Base-by-base conservation (phyloP, 306 rosid species). In the Medicago lupulina region DNA sequence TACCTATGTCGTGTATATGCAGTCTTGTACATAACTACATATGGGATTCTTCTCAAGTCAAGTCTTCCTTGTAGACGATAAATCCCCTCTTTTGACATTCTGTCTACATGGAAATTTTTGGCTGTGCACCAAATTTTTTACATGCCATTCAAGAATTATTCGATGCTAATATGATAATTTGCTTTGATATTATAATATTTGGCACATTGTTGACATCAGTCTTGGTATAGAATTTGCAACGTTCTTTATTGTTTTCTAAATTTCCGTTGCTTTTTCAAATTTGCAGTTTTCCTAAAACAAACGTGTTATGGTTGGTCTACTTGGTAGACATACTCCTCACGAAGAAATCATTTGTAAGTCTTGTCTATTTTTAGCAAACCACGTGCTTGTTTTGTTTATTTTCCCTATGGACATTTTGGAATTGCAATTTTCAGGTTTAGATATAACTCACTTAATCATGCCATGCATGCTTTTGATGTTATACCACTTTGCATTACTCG, bases 281-380 rank as follows among this genome's bases (percentile, higher is more conserved):
- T 84, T 83, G 81, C 97, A 92, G 98, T 81, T 92, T 82, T 79
- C 93, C 97, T 31, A 89, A 76, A 86, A 95, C 98, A 44, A 95
- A 95, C 75, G 98, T 90, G 66, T 72, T 90, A 61, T 95, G 98
- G 99, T 76, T 95, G 91, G 80, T 80, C 58, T 92, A 95, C 85
- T 84, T 92, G 87, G 98, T 95, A 64, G 97, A 92, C 69, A 82
- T 86, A 75, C 81, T 90, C 64, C 97, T 89, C 83, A 68, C 44
- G 79, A 90, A 92, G 88, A 95, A 92, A 86, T 89, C 99, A 73
- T 95, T 90, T 79, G 99, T 95, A 88, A 89, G 97, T 81, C 49
- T 70, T 76, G 46, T 76, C 70, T 46, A 19, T 25, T 61, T 72
- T 81, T 63, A 76, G 65, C 51, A 46, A 70, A 67, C 73, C 69